Conservation (phyloP, 176 grass and related monocot genomes). For the Rhipidocladum racemiflorum region DNA sequence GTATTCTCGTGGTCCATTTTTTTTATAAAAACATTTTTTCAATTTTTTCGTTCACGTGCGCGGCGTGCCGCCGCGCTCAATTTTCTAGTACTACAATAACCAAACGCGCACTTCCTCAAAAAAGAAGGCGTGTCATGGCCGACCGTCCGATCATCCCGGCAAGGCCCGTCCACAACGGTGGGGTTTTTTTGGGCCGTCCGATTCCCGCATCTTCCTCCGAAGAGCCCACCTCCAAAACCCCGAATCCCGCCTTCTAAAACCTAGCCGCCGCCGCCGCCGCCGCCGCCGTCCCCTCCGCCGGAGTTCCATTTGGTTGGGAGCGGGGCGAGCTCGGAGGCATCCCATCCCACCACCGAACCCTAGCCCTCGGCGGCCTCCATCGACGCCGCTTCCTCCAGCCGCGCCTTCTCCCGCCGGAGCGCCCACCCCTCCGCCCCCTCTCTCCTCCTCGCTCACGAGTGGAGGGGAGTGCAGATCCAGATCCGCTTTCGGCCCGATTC, state of each 20-base stretch:
- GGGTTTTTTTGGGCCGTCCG: neutral
- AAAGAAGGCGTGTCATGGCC: neutral
- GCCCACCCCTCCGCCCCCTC: neutral
- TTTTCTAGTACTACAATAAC: too few relatives aligned
- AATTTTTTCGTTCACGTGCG: too few relatives aligned
- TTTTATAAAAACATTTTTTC: too few relatives aligned
- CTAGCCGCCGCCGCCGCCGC: conserved; percentile 22
- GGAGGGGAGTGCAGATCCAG: neutral
- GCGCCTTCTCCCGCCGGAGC: neutral
- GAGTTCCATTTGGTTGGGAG: conserved; percentile 25
- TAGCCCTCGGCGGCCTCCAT: neutral
- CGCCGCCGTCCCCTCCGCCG: neutral
- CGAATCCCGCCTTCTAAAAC: conserved; percentile 25
- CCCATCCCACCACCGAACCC: neutral
- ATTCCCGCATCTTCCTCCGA: neutral
- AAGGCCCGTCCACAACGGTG: neutral
- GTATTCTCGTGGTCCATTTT: too few relatives aligned
- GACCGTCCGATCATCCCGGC: neutral
- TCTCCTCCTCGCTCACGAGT: neutral
- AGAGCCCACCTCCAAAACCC: neutral
- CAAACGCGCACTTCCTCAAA: neutral
- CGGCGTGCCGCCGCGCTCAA: too few relatives aligned
- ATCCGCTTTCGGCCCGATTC: neutral
- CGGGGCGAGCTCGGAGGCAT: conserved; percentile 6
- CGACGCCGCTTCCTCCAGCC: neutral